Conservation (phyloP, 2,329 filamentous ascomycete species). For the Scolecobasidium constrictum region DNA sequence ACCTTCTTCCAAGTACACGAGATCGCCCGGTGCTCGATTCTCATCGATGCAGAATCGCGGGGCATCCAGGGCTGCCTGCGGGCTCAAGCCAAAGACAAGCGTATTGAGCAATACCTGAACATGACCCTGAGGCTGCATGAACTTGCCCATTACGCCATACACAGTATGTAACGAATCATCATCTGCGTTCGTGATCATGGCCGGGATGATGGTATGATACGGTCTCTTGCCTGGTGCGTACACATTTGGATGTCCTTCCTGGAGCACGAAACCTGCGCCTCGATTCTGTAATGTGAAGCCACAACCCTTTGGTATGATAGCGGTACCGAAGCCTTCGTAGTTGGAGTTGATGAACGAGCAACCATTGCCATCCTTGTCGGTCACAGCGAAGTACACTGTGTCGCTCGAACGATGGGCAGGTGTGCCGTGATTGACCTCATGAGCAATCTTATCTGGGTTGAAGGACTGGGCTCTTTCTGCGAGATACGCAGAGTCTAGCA, state of each 20-base stretch:
- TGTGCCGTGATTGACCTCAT: slow-evolving; percentile 55
- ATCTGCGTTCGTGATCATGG: slow-evolving; percentile 66
- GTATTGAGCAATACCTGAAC: slow-evolving; percentile 88
- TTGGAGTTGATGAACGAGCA: slow-evolving; percentile 97
- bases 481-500: slow-evolving; percentile 67
- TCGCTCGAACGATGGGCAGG: slow-evolving; percentile 79
- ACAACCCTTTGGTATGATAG: slow-evolving; percentile 73
- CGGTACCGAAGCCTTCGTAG: slow-evolving; percentile 79
- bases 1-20: slow-evolving; percentile 72
- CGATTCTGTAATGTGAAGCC: slow-evolving; percentile 95
- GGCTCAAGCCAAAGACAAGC: slow-evolving; percentile 67
- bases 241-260: slow-evolving; percentile 62
- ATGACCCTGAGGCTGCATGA: slow-evolving; percentile 97
- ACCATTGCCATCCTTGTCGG: slow-evolving; percentile 74
- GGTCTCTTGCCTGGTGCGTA: slow-evolving; percentile 76
- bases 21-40: slow-evolving; percentile 42
- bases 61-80: slow-evolving; percentile 82
- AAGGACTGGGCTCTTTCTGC: slow-evolving; percentile 57
- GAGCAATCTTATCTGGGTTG: slow-evolving; percentile 38
- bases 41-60: slow-evolving; percentile 73
- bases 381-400: slow-evolving; percentile 86
- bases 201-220: slow-evolving; percentile 97
- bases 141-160: slow-evolving; percentile 95
- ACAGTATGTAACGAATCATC: slow-evolving; percentile 72
- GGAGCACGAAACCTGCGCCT: slow-evolving; percentile 73